Conservation (phyloP, 495 filamentous ascomycete genomes). For the Cercophora scortea region DNA sequence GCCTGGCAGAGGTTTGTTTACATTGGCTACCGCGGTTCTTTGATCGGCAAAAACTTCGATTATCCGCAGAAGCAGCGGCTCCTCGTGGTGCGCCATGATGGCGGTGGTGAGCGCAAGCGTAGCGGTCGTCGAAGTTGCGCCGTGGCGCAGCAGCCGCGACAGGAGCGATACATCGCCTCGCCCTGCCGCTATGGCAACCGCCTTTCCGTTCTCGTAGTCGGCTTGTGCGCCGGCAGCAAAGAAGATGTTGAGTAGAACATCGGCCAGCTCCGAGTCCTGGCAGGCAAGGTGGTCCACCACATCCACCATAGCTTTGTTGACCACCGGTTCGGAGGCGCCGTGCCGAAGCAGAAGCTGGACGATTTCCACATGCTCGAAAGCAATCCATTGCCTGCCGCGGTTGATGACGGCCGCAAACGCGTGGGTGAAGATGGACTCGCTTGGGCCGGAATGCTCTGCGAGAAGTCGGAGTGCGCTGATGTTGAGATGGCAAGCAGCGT, state of each 20-base stretch:
- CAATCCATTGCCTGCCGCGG: slow-evolving; percentile 22
- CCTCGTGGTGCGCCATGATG: slow-evolving; percentile 18
- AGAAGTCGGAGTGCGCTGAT: slow-evolving; percentile 12
- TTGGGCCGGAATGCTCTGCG: slow-evolving; percentile 5
- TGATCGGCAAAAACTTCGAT: slow-evolving; percentile 10
- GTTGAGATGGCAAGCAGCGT: slow-evolving; percentile 20
- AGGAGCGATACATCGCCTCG: slow-evolving; percentile 29
- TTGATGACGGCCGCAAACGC: slow-evolving; percentile 12
- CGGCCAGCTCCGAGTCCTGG: slow-evolving; percentile 18
- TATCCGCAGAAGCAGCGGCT: slow-evolving; percentile 6
- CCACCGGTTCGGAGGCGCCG: slow-evolving; percentile 24
- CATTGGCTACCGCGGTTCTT: slow-evolving; percentile 5
- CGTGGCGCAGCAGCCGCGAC: slow-evolving; percentile 22
- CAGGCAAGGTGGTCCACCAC: slow-evolving; percentile 26
- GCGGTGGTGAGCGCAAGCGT: slow-evolving; percentile 28
- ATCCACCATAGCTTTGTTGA: slow-evolving; percentile 28
- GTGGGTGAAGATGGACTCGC: slow-evolving; percentile 13
- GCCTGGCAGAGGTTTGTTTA: slow-evolving; percentile 14
- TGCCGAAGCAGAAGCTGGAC: slow-evolving; percentile 28
- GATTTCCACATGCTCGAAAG: slow-evolving; percentile 25
- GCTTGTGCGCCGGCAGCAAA: slow-evolving; percentile 30
- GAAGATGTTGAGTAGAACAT: slow-evolving; percentile 24
- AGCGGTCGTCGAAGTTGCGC: slow-evolving; percentile 19
- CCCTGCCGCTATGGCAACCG: slow-evolving; percentile 26
- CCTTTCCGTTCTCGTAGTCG: slow-evolving; percentile 35